A percentile compares a stretch with the other conserved stretches of the same genome.
Evolutionary conservation across 1,284 basidiomycete genomes (phyloP).

Genomic region (Fistulinella cinereoalba): DNA sequence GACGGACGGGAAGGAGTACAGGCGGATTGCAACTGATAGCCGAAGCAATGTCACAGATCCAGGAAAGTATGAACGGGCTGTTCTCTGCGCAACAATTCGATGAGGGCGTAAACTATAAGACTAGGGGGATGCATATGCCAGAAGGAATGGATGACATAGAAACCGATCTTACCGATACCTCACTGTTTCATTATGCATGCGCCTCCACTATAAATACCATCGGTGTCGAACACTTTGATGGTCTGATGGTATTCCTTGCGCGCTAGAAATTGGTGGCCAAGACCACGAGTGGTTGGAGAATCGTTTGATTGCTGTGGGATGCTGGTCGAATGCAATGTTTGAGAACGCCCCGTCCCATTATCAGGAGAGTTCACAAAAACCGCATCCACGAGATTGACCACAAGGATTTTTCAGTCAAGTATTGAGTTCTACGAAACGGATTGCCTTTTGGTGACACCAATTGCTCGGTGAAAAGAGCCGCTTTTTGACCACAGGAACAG

Average conservation of each 20-base stretch:
- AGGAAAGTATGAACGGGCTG: too few relatives aligned
- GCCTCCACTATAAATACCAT: neutral
- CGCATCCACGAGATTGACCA: neutral
- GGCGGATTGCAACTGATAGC: too few relatives aligned
- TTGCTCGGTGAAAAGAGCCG: neutral
- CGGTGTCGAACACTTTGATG: neutral
- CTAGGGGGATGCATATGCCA: neutral
- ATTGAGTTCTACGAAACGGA: neutral
- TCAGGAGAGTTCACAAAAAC: too few relatives aligned
- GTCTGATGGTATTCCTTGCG: slow-evolving; percentile 2
- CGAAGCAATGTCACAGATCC: too few relatives aligned
- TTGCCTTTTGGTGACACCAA: neutral
- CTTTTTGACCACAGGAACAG: too few relatives aligned
- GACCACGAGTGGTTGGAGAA: neutral
- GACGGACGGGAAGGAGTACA: too few relatives aligned
- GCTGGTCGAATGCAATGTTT: neutral
- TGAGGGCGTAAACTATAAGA: neutral
- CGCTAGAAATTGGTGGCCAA: neutral
- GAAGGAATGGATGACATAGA: neutral
- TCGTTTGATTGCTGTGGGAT: neutral
- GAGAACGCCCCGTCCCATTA: slow-evolving; percentile 1
- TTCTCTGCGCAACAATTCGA: slow-evolving; percentile 4
- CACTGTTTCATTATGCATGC: slow-evolving; percentile 7
- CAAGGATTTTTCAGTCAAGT: neutral
- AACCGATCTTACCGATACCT: slow-evolving; percentile 4